Percentiles rank a stretch among this genome's conserved stretches.
Evolutionary conservation across 2,329 filamentous ascomycete species (phyloP).

Genomic region (Lasiodiplodia citricola): DNA sequence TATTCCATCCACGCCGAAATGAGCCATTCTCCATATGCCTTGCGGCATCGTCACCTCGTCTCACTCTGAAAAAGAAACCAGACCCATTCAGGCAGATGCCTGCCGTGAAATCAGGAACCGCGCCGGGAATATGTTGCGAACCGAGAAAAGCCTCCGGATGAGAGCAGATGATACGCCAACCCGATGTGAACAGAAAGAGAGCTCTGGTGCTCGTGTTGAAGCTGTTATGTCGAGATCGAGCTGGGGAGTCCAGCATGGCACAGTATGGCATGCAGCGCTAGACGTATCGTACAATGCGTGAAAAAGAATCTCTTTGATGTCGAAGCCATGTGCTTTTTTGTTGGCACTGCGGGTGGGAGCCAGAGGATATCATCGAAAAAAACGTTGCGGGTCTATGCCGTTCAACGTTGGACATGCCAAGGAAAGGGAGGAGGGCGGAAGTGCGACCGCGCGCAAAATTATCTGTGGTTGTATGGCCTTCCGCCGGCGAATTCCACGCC

Average conservation of each 20-base stretch:
- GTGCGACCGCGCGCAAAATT: background rate
- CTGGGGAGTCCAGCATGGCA: background rate
- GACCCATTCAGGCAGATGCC: constrained; percentile 2
- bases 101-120: background rate
- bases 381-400: background rate
- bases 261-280: constrained; percentile 18
- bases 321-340: constrained; percentile 11
- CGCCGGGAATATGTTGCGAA: constrained; percentile 8
- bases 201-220: constrained; percentile 3
- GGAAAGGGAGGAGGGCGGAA: background rate
- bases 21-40: constrained; percentile 2
- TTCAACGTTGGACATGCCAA: constrained; percentile 5
- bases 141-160: constrained; percentile 8
- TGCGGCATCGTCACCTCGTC: constrained; percentile 6
- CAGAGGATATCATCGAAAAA: constrained; percentile 9
- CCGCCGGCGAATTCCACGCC: constrained; percentile 54
- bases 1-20: constrained; percentile 7
- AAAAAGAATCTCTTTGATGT: constrained; percentile 19
- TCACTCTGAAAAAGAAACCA: constrained; percentile 2
- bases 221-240: constrained; percentile 18
- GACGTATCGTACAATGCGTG: constrained; percentile 27
- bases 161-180: constrained; percentile 19
- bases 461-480: constrained; percentile 36
- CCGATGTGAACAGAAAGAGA: constrained; percentile 18
- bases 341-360: constrained; percentile 3